Conservation (phyloP, 768 basidiomycete genomes). For the Lanmaoa pseudosensibilis region DNA sequence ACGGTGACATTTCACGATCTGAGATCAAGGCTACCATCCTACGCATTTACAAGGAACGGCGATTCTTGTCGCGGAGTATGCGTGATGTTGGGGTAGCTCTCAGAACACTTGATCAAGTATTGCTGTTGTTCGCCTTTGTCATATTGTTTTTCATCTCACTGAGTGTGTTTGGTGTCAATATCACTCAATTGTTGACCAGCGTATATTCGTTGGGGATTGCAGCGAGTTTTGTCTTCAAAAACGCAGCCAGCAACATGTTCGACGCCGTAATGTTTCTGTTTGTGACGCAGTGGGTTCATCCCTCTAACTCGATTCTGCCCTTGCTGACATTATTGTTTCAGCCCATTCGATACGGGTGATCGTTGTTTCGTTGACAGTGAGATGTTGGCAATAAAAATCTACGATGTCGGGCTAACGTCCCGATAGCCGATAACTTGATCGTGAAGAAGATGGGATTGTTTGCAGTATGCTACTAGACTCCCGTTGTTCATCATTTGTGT, state of each 20-base stretch:
- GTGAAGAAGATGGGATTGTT: constrained; percentile 83
- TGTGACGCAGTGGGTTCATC: constrained; percentile 69
- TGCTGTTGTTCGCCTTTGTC: constrained; percentile 61
- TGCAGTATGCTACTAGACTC: constrained; percentile 44
- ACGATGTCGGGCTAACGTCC: constrained; percentile 7
- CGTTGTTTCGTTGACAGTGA: constrained; percentile 71
- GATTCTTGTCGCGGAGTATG: constrained; percentile 73
- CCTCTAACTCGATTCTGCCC: neutral
- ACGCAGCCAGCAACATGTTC: constrained; percentile 67
- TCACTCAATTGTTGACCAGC: constrained; percentile 66
- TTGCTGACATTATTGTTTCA: constrained; percentile 25
- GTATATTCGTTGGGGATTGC: constrained; percentile 73
- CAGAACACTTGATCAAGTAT: constrained; percentile 58
- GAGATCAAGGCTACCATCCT: constrained; percentile 71
- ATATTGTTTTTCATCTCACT: constrained; percentile 73
- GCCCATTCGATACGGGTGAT: constrained; percentile 81
- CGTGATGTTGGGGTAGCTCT: constrained; percentile 72
- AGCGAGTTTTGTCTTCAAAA: constrained; percentile 80
- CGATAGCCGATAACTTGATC: constrained; percentile 60
- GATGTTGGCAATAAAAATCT: constrained; percentile 12
- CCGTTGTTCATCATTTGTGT: neutral
- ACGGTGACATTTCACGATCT: constrained; percentile 72
- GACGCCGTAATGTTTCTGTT: constrained; percentile 83
- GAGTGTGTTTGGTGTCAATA: constrained; percentile 67
- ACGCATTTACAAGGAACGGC: constrained; percentile 75